Conservation (phyloP, 1,284 basidiomycete genomes). For the Abortiporus biennis region DNA sequence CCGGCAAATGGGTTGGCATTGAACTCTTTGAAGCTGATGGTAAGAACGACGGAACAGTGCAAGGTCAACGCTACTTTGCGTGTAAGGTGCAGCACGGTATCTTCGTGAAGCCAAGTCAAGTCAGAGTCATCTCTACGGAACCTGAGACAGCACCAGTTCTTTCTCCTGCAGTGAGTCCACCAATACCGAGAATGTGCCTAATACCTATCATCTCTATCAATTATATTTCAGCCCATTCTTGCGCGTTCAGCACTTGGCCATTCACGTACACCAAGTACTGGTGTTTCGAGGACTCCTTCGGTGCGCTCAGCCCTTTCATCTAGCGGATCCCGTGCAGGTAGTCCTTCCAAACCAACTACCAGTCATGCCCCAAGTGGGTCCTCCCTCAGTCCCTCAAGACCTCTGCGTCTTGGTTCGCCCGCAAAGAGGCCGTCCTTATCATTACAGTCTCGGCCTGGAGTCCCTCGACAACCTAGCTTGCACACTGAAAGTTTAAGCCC, state of each 20-base stretch:
- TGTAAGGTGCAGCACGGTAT: constrained; percentile 80
- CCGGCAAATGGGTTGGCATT: constrained; percentile 94
- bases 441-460: constrained; percentile 25
- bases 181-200: background rate
- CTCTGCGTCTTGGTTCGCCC: constrained; percentile 30
- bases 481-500: constrained; percentile 17
- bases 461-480: constrained; percentile 25
- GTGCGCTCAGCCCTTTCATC: constrained; percentile 29
- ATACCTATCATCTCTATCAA: background rate
- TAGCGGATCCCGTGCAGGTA: constrained; percentile 34
- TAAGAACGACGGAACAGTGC: constrained; percentile 94
- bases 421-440: constrained; percentile 34
- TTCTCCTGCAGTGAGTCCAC: constrained; percentile 12
- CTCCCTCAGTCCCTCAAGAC: constrained; percentile 18
- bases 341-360: constrained; percentile 30
- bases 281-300: constrained; percentile 29
- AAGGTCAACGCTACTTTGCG: constrained; percentile 80
- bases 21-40: constrained; percentile 81
- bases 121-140: constrained; percentile 55
- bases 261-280: constrained; percentile 32
- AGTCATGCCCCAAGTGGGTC: constrained; percentile 9
- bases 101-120: constrained; percentile 87
- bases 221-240: constrained; percentile 18
- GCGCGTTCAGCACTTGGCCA: constrained; percentile 27
- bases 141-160: constrained; percentile 30